A percentile compares a stretch with the other conserved stretches of the same genome.
phyloP scores from a whole-genome alignment of 495 filamentous ascomycete species.

The Penicillium nucicola region DNA sequence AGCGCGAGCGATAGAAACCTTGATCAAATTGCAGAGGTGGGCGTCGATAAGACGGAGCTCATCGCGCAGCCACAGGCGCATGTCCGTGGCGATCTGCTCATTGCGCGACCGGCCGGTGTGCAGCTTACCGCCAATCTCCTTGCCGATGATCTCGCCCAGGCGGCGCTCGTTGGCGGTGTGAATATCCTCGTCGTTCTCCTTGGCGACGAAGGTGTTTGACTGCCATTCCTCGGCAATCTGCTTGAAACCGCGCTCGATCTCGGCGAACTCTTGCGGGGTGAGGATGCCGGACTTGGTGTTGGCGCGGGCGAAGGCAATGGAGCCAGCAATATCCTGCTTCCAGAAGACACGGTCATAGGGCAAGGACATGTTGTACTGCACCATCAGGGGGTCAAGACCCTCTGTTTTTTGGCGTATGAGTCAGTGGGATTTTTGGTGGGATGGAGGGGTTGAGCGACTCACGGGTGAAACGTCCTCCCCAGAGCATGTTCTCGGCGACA shows the following conservation, averaged over 20 bases:
- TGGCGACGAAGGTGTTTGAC: constrained; percentile 40
- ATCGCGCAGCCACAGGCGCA: constrained; percentile 87
- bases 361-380: constrained; percentile 83
- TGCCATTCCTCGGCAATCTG: constrained; percentile 76
- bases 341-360: constrained; percentile 81
- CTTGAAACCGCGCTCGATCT: constrained; percentile 71
- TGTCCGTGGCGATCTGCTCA: constrained; percentile 91
- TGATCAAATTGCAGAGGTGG: constrained; percentile 66
- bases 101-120: constrained; percentile 92
- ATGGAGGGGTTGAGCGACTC: constrained; percentile 18
- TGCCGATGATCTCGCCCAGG: constrained; percentile 85
- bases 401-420: constrained; percentile 40
- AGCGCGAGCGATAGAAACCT: constrained; percentile 68
- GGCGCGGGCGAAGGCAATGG: constrained; percentile 83
- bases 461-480: constrained; percentile 83
- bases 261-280: constrained; percentile 67
- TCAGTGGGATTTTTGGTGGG: constrained; percentile 17
- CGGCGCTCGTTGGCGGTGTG: constrained; percentile 94
- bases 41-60: constrained; percentile 70
- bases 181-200: constrained; percentile 60
- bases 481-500: constrained; percentile 63
- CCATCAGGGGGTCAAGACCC: constrained; percentile 86
- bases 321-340: constrained; percentile 75
- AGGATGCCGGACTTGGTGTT: constrained; percentile 76
- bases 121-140: constrained; percentile 81